phyloP scores from a whole-genome alignment of 73 alveolate species.

The Tetrahymena malaccensis region DNA sequence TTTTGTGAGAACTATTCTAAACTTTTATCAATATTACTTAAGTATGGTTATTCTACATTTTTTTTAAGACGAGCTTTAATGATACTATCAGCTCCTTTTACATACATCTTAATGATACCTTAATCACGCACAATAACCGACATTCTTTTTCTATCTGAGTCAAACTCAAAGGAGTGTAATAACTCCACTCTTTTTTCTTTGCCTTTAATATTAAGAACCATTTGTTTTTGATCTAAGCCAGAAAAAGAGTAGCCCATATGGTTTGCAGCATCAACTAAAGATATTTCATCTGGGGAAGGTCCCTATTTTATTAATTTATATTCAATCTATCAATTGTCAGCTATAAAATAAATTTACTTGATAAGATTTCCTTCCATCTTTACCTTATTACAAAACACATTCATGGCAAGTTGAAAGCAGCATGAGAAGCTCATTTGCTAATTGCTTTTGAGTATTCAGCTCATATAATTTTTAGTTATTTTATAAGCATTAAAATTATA shows the following conservation, averaged over 20 bases:
- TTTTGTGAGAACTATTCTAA: conserved; percentile 53
- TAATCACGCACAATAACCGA: conserved; percentile 78
- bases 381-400: conserved; percentile 58
- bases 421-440: conserved; percentile 39
- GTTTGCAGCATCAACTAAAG: conserved; percentile 90
- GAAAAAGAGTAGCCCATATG: conserved; percentile 73
- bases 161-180: conserved; percentile 79
- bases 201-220: conserved; percentile 2
- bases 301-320: conserved; percentile 28
- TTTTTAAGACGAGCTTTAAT: conserved; percentile 42
- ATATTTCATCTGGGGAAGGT: conserved; percentile 86
- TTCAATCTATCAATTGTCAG: background rate
- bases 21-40: conserved; percentile 38
- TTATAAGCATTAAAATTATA: background rate
- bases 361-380: conserved; percentile 39
- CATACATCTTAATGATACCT: conserved; percentile 37
- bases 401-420: conserved; percentile 67
- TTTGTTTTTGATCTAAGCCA: conserved; percentile 22
- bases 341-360: background rate
- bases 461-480: conserved; percentile 16
- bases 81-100: conserved; percentile 74
- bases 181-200: conserved; percentile 50
- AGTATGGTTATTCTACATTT: conserved; percentile 38
- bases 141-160: conserved; percentile 89
- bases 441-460: background rate